Evolutionary conservation across 2,329 filamentous ascomycete species (phyloP).

Genomic region (Alternaria angustiovoidea): DNA sequence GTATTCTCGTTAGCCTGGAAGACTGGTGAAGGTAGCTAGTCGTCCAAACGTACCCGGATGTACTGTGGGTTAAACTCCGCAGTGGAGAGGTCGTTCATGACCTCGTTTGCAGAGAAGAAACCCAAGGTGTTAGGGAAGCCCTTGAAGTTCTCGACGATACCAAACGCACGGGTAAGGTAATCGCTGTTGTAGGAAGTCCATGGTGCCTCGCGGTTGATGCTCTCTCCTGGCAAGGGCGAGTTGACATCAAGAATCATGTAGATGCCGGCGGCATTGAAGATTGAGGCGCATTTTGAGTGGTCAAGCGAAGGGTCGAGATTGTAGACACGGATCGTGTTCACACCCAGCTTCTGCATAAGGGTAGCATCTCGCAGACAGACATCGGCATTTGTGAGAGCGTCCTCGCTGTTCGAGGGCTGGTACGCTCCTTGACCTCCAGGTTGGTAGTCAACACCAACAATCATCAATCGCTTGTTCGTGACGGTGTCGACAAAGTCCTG

Average conservation of each 20-base stretch:
- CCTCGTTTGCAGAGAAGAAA: conserved; percentile 74
- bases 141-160: conserved; percentile 72
- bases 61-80: conserved; percentile 64
- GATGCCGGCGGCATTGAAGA: conserved; percentile 72
- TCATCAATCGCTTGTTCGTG: conserved; percentile 66
- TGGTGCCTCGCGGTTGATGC: conserved; percentile 64
- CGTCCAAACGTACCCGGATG: conserved; percentile 56
- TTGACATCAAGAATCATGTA: conserved; percentile 74
- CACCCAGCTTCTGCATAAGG: conserved; percentile 69
- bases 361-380: conserved; percentile 69
- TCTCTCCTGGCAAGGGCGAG: conserved; percentile 64
- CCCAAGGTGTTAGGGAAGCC: conserved; percentile 70
- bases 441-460: conserved; percentile 69
- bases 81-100: conserved; percentile 68
- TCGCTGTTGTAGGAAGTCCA: conserved; percentile 62
- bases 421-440: conserved; percentile 69
- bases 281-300: conserved; percentile 68
- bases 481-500: conserved; percentile 69
- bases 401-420: conserved; percentile 57
- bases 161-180: conserved; percentile 67
- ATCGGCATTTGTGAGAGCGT: conserved; percentile 66
- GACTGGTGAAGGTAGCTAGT: not conserved
- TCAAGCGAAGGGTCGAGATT: conserved; percentile 67
- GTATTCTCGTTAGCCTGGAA: not conserved
- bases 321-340: conserved; percentile 71